Base-by-base conservation (phyloP, 176 grass and related monocot species). In the Guadua angustifolia region DNA sequence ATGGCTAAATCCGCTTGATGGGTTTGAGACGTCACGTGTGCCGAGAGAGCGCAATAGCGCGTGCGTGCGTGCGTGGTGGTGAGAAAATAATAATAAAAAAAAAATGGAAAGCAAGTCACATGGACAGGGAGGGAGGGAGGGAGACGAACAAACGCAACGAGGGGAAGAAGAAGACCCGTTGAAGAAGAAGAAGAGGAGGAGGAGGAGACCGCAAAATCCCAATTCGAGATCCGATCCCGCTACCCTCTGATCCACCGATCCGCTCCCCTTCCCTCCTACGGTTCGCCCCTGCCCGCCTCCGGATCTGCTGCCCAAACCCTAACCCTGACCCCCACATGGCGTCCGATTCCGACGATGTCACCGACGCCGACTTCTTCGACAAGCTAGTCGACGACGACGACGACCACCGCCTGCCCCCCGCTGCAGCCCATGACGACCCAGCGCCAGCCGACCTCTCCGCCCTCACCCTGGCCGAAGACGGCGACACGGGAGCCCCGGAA, bases 311-410 rank as follows among this genome's bases (percentile, higher is more conserved):
- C 71, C 10, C 80, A 25, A 84, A 29, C 66, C 86, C 81, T 83
- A 83, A 21, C 14, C 4, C 10, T 7, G 5, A 10, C 21, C 13
- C 21, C 21, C 6, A 7, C 7, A 83, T 86, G 83, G 83, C 83
- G 9, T 81, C 83, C 24, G 82, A 85, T 39, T 85, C 69, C 29
- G 95, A 91, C 51, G 94, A 97, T 50, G 87, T 85, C 71, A 88
- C 89, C 13, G 93, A 96, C 57, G 94, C 90, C 69, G 95, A 94
- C 83, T 98, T 98, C 81, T 98, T 98, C 69, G 87, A 98, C 79
- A 98, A 98, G 70, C 89, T 98, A 0, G 95, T 91, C 64, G 81
- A 90, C 32, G 90, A 97, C 33, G 90, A 89, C 51, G 74, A 66
- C 26, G 19, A 64, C 50, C 60, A 40, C 60, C 32, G n/a, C 4